A percentile compares a stretch with the other conserved stretches of the same genome.
These are phyloP conservation scores for Anisodus acutangulus DNA, from an alignment of 257 asterid genomes.

Conservation along the genomic window DNA sequence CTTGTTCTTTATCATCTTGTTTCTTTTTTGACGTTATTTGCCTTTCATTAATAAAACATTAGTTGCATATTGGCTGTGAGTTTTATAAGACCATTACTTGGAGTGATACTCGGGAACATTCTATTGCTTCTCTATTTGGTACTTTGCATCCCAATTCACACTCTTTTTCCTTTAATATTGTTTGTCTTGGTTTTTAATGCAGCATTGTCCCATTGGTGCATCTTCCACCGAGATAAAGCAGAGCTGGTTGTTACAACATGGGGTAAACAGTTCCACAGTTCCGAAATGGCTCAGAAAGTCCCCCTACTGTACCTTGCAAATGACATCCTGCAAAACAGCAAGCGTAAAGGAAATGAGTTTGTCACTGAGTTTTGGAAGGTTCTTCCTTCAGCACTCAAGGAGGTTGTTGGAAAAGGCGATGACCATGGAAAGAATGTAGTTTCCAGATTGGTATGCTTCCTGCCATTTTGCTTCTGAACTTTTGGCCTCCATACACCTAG, in stretches of 20 bases:
- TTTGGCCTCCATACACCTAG: not conserved
- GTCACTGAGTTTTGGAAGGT: slow-evolving; percentile 92
- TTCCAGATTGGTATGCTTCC: slow-evolving; percentile 77
- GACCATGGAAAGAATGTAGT: slow-evolving; percentile 70
- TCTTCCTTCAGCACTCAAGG: slow-evolving; percentile 89
- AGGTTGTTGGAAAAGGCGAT: slow-evolving; percentile 64
- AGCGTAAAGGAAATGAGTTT: slow-evolving; percentile 90
- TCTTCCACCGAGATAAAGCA: slow-evolving; percentile 90
- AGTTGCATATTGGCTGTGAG: slow-evolving; percentile 10
- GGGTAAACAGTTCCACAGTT: slow-evolving; percentile 78
- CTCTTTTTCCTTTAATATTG: not conserved
- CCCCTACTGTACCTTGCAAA: slow-evolving; percentile 92
- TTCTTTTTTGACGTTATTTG: not conserved
- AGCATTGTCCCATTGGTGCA: slow-evolving; percentile 98
- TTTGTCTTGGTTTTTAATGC: slow-evolving; percentile 51
- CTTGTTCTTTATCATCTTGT: not conserved
- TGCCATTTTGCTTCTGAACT: slow-evolving; percentile 25
- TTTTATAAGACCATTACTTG: not conserved
- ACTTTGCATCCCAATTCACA: slow-evolving; percentile 2
- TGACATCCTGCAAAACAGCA: slow-evolving; percentile 93
- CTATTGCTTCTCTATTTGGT: slow-evolving; percentile 11
- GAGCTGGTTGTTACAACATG: slow-evolving; percentile 84
- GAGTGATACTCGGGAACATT: slow-evolving; percentile 8
- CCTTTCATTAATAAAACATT: not conserved
- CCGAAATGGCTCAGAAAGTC: slow-evolving; percentile 71